A percentile compares a stretch with the other conserved stretches of the same genome.
These are phyloP conservation scores for Agaricus sinodeliciosus DNA, from an alignment of 768 basidiomycete species.

Conservation along the genomic window DNA sequence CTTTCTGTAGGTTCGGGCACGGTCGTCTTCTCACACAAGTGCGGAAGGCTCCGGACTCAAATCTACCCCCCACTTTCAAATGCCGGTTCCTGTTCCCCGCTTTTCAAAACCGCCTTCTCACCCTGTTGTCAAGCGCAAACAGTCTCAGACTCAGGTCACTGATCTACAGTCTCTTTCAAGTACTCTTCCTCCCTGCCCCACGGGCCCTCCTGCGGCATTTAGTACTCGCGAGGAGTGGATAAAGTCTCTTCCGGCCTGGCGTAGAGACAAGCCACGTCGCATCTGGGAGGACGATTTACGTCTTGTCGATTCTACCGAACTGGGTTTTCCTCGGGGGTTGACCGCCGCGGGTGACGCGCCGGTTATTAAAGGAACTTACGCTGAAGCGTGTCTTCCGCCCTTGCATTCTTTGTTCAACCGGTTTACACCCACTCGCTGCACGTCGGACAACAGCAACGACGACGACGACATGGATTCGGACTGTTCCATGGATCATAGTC, in stretches of 20 bases:
- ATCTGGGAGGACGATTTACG: conserved; percentile 54
- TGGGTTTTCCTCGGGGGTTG: conserved; percentile 74
- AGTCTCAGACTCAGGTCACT: conserved; percentile 33
- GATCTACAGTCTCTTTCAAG: conserved; percentile 49
- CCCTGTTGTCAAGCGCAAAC: conserved; percentile 54
- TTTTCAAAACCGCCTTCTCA: conserved; percentile 53
- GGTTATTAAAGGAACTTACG: conserved; percentile 81
- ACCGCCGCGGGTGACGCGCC: conserved; percentile 68
- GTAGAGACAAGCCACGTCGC: conserved; percentile 58
- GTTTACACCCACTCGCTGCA: conserved; percentile 13
- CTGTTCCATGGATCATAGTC: conserved; percentile 26
- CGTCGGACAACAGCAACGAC: conserved; percentile 18
- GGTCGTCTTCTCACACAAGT: conserved; percentile 33
- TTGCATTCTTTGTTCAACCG: conserved; percentile 25
- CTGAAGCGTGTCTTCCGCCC: conserved; percentile 85
- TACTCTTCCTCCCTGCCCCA: conserved; percentile 53
- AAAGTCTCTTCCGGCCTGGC: conserved; percentile 64
- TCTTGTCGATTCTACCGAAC: conserved; percentile 24
- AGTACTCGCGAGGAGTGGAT: conserved; percentile 70
- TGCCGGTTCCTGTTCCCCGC: conserved; percentile 82
- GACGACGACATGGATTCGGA: conserved; percentile 38
- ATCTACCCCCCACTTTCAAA: conserved; percentile 46
- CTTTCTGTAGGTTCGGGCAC: conserved; percentile 34
- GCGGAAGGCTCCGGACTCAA: conserved; percentile 38
- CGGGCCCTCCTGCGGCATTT: conserved; percentile 58